Evolutionary conservation across 108 stramenopile genomes (phyloP).

Genomic region (Cylindrotheca fusiformis): DNA sequence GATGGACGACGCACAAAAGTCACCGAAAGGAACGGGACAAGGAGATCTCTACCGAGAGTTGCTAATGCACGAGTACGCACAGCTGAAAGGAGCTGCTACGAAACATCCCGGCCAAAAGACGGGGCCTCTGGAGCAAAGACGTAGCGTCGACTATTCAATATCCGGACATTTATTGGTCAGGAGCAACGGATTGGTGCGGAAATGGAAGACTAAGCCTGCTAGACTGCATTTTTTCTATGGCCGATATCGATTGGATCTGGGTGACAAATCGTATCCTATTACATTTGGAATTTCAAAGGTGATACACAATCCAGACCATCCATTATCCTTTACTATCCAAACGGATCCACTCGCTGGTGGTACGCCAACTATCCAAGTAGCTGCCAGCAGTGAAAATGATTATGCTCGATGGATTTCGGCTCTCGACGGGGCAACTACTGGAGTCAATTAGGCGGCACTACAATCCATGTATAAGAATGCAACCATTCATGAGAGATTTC

Average conservation of each 20-base stretch:
- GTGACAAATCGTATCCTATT: slow-evolving; percentile 18
- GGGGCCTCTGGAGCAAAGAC: too few relatives aligned
- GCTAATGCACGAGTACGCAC: neutral
- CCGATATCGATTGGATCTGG: slow-evolving; percentile 28
- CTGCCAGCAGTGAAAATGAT: slow-evolving; percentile 29
- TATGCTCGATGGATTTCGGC: slow-evolving; percentile 43
- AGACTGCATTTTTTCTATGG: slow-evolving; percentile 12
- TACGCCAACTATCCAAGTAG: slow-evolving; percentile 33
- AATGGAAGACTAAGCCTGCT: slow-evolving; percentile 30
- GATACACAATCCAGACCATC: slow-evolving; percentile 33
- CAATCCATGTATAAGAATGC: too few relatives aligned
- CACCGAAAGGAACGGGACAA: neutral
- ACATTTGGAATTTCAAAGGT: slow-evolving; percentile 32
- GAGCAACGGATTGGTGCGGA: slow-evolving; percentile 25
- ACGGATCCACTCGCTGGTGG: slow-evolving; percentile 28
- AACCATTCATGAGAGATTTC: too few relatives aligned
- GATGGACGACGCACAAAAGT: slow-evolving; percentile 12
- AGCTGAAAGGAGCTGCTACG: neutral
- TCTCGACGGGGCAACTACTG: slow-evolving; percentile 27
- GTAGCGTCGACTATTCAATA: slow-evolving; percentile 4
- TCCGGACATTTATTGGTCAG: slow-evolving; percentile 18
- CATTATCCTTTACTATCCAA: slow-evolving; percentile 30
- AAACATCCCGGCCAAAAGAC: neutral
- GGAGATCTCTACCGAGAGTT: neutral
- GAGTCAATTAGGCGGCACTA: slow-evolving; percentile 18